Evolutionary conservation across 768 basidiomycete species (phyloP), one percentile per base, ranked within the genome.

Genomic region (Rhizopogon roseolus): DNA sequence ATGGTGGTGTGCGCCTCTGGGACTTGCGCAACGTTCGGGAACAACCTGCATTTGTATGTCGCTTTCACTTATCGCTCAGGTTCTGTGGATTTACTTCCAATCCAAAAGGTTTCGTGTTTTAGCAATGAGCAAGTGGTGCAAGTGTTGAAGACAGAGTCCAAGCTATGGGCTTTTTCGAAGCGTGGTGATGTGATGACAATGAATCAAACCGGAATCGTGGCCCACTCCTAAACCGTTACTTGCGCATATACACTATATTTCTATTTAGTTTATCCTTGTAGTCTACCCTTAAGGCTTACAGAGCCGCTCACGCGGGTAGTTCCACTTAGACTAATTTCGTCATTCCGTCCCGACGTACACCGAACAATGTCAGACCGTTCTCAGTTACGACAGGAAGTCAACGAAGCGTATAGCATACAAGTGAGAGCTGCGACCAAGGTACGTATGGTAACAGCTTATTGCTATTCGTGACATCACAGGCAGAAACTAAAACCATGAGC

Each of bases 371-470:
- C 66, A 32, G 56, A 58, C 52, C 72, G 72, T 58, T 68, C 71
- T 50, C 77, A 75, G 54, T 72, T 77, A 37, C 73, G 74, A 49
- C 75, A 81, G 64, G 81, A 84, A 54, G 76, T 80, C 46, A 77
- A 86, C 19, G 71, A 71, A 60, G 86, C 86, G 34, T 78, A 86
- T 54, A 68, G 71, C 41, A 59, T 88, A 17, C 86, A 87, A 62
- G 73, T 77, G n/a, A 73, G 66, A 55, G 84, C 83, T 49, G 86
- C 77, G 7, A 70, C 80, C 50, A 70, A 78, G 67, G 85, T 84
- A 54, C 45, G 79, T 75, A 49, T 25, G 28, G 54, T 39, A 41
- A 41, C 37, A 37, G 5, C 22, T 41, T 9, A 9, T 29, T 19
- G 29, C n/a, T 19, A 22, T 34, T 14, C 11, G 17, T 46, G 11